These are phyloP conservation scores for Chionographis japonica DNA, from an alignment of 106 monocot genomes.

Conservation along the genomic window DNA sequence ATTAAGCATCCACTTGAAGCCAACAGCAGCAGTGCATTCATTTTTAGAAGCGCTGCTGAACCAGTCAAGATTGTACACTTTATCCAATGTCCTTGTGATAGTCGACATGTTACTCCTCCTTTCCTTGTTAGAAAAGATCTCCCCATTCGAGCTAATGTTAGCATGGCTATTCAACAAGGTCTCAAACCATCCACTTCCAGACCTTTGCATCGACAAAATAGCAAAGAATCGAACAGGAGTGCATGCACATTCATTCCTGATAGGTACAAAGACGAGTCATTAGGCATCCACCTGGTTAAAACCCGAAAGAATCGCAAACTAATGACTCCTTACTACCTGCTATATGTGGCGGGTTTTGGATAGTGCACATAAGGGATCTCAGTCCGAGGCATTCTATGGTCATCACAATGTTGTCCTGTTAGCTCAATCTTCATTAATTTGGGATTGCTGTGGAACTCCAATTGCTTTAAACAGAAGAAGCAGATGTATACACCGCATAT, in stretches of 20 bases:
- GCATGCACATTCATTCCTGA: constrained; percentile 50
- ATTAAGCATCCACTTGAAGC: constrained; percentile 86
- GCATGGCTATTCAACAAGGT: constrained; percentile 63
- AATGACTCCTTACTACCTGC: constrained; percentile 33
- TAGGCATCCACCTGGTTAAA: background rate
- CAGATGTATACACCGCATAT: constrained; percentile 55
- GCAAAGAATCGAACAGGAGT: constrained; percentile 55
- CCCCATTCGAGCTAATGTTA: constrained; percentile 74
- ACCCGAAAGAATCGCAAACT: background rate
- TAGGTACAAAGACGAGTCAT: background rate
- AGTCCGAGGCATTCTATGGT: constrained; percentile 9
- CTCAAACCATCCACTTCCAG: constrained; percentile 75
- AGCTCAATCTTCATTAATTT: constrained; percentile 8
- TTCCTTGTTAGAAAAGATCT: constrained; percentile 48
- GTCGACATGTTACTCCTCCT: constrained; percentile 53
- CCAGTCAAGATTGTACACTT: constrained; percentile 64
- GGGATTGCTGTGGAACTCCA: constrained; percentile 5
- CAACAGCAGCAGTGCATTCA: constrained; percentile 64
- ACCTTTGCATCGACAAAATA: constrained; percentile 67
- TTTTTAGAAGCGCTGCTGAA: constrained; percentile 50
- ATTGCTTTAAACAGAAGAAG: constrained; percentile 40
- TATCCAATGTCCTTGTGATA: constrained; percentile 45
- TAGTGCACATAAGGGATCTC: constrained; percentile 50
- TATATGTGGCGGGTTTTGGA: constrained; percentile 44
- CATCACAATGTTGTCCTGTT: constrained; percentile 23